phyloP scores from a whole-genome alignment of 1,284 basidiomycete species.

The Apiotrichum sp. region DNA sequence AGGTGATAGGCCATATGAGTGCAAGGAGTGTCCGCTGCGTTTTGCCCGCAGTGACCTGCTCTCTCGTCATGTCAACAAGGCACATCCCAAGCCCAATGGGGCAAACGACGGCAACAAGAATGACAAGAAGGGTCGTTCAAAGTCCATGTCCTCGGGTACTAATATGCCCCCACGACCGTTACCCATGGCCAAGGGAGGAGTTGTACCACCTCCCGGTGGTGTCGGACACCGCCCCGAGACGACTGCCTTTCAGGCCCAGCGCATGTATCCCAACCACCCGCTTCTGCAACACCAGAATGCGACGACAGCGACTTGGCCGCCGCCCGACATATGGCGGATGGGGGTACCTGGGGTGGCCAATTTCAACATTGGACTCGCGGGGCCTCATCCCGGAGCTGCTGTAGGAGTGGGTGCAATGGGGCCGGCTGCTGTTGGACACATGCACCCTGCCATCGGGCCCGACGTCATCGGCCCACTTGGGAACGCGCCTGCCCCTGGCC shows the following conservation, averaged over 20 bases:
- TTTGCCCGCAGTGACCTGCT: conserved; percentile 83
- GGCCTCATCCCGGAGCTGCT: not conserved
- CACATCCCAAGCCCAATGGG: conserved; percentile 59
- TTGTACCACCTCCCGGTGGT: not conserved
- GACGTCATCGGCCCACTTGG: not conserved
- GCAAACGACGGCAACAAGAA: conserved; percentile 47
- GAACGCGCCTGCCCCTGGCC: not conserved
- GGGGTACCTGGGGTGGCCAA: not conserved
- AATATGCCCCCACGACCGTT: conserved; percentile 30
- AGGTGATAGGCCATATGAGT: conserved; percentile 86
- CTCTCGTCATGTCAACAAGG: conserved; percentile 82
- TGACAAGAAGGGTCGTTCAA: conserved; percentile 32
- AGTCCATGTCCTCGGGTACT: conserved; percentile 20
- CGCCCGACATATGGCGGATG: not conserved
- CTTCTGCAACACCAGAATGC: conserved; percentile 21
- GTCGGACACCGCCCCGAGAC: conserved; percentile 7
- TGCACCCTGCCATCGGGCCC: not conserved
- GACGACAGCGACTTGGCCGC: not conserved
- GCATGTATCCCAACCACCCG: conserved; percentile 42
- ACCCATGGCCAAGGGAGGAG: not conserved
- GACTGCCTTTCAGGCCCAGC: conserved; percentile 29
- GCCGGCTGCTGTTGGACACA: not conserved
- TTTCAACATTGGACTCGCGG: not conserved
- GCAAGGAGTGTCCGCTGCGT: conserved; percentile 78
- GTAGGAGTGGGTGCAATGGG: too few species aligned